These are phyloP conservation scores for Ulota crispa DNA, from an alignment of 225 moss, liverwort and hornwort species.

Conservation along the genomic window DNA sequence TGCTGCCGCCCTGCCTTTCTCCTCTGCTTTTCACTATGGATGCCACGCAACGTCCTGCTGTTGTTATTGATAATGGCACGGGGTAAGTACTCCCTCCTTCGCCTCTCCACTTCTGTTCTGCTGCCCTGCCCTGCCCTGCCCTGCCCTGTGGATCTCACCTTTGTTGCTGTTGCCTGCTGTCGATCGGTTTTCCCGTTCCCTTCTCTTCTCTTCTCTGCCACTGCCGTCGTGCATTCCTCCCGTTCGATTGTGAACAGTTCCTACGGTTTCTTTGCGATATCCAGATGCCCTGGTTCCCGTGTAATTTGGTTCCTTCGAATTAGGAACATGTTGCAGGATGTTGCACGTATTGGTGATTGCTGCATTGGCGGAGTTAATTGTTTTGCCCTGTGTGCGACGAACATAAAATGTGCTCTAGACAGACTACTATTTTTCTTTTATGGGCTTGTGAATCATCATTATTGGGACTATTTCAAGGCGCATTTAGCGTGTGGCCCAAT, in stretches of 20 bases:
- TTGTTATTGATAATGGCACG: constrained; percentile 93
- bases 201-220: neutral
- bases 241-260: neutral
- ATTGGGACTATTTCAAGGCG: neutral
- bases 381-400: neutral
- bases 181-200: neutral
- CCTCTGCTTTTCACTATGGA: constrained; percentile 37
- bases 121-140: neutral
- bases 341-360: neutral
- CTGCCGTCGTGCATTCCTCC: neutral
- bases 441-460: neutral
- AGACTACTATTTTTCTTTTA: neutral
- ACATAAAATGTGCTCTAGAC: neutral
- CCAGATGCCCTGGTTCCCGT: neutral
- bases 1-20: neutral
- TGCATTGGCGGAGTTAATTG: neutral
- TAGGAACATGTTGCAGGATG: neutral
- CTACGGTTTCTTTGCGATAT: neutral
- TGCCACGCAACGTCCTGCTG: constrained; percentile 77
- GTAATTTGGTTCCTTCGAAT: neutral
- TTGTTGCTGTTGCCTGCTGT: neutral
- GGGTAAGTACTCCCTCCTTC: constrained; percentile 40
- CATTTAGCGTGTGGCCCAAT: neutral
- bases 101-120: too few relatives aligned
- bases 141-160: neutral